phyloP scores from a whole-genome alignment of 208 protist species.

The Crithidia mellificae region DNA sequence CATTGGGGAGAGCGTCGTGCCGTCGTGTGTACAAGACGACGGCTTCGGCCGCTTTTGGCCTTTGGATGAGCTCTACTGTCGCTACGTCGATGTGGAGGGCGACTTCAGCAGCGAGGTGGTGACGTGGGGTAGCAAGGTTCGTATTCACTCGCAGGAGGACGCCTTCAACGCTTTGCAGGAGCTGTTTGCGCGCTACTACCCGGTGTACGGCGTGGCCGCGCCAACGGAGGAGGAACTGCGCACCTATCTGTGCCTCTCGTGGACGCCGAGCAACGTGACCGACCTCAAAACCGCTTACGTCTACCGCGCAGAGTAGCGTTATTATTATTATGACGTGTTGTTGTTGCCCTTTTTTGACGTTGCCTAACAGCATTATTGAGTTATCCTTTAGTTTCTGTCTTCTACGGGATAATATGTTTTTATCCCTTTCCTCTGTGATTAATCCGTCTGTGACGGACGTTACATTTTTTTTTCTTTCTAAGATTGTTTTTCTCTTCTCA shows the following conservation, averaged over 20 bases:
- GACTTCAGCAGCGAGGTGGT: slow-evolving; percentile 39
- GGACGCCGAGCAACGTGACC: slow-evolving; percentile 37
- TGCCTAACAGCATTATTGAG: too few species aligned
- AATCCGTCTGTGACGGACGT: too few species aligned
- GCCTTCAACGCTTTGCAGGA: slow-evolving; percentile 52
- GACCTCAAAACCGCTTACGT: slow-evolving; percentile 48
- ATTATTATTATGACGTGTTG: too few species aligned
- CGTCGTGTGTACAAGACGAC: slow-evolving; percentile 85
- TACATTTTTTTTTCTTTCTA: too few species aligned
- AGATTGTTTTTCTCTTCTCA: too few species aligned
- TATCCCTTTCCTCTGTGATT: too few species aligned
- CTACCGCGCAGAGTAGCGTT: slow-evolving; percentile 40
- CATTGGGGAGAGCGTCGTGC: slow-evolving; percentile 80
- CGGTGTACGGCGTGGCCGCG: slow-evolving; percentile 51
- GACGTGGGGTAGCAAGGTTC: slow-evolving; percentile 54
- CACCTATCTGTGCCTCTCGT: slow-evolving; percentile 45
- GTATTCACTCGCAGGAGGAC: slow-evolving; percentile 51
- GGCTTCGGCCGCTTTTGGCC: slow-evolving; percentile 89
- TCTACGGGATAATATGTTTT: too few species aligned
- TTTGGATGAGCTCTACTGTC: slow-evolving; percentile 75
- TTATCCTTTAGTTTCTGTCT: too few species aligned
- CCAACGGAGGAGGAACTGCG: slow-evolving; percentile 47
- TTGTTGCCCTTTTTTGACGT: too few species aligned
- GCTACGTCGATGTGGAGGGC: slow-evolving; percentile 62
- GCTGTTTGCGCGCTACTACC: slow-evolving; percentile 65